These are phyloP conservation scores for Pseudogymnoascus sp. DNA, from an alignment of 2,329 filamentous ascomycete genomes.

Conservation along the genomic window DNA sequence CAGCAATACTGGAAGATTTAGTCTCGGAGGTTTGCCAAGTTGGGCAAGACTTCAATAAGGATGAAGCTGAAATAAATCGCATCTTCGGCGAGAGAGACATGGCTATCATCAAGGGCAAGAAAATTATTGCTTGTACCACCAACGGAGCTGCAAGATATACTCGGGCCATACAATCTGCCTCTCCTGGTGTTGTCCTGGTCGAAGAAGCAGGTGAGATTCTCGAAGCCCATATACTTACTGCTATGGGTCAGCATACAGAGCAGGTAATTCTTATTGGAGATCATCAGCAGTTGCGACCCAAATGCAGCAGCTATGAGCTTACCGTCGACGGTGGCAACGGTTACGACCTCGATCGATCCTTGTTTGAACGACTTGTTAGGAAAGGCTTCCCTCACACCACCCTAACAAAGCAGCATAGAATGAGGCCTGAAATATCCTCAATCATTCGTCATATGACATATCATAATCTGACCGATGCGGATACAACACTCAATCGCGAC, in stretches of 20 bases:
- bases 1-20: slow-evolving; percentile 41
- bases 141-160: slow-evolving; percentile 58
- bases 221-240: slow-evolving; percentile 57
- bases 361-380: slow-evolving; percentile 60
- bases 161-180: slow-evolving; percentile 42
- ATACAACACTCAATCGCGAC: slow-evolving; percentile 38
- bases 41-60: slow-evolving; percentile 34
- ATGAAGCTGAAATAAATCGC: slow-evolving; percentile 34
- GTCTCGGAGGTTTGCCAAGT: slow-evolving; percentile 33
- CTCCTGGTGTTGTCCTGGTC: slow-evolving; percentile 53
- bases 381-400: slow-evolving; percentile 45
- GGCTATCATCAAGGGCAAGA: slow-evolving; percentile 41
- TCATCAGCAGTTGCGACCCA: slow-evolving; percentile 63
- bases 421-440: slow-evolving; percentile 57
- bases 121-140: slow-evolving; percentile 63
- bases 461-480: slow-evolving; percentile 48
- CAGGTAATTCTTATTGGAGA: slow-evolving; percentile 66
- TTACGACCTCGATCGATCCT: slow-evolving; percentile 56
- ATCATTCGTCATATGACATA: slow-evolving; percentile 53
- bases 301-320: slow-evolving; percentile 52
- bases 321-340: slow-evolving; percentile 56
- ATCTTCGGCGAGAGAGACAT: slow-evolving; percentile 36
- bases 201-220: slow-evolving; percentile 70
- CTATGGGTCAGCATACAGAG: slow-evolving; percentile 45
- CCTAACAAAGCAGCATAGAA: slow-evolving; percentile 56